phyloP scores from a whole-genome alignment of 192 early-diverging fungal species.

The Coemansia furcata region DNA sequence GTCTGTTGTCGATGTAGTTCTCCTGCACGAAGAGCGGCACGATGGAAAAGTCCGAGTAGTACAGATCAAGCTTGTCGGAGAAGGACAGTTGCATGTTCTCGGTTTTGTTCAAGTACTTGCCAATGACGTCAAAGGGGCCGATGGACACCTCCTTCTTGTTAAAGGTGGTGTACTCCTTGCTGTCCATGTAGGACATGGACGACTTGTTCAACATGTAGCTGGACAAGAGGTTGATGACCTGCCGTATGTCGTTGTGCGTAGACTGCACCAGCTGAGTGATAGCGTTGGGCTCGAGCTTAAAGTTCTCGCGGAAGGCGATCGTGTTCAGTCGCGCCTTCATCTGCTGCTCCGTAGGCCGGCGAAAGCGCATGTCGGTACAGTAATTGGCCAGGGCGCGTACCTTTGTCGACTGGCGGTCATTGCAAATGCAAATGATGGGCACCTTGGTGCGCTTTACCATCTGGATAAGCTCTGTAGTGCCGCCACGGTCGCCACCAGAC shows the following conservation, averaged over 20 bases:
- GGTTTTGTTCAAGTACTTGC: slow-evolving; percentile 57
- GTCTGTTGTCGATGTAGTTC: slow-evolving; percentile 78
- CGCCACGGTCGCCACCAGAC: slow-evolving; percentile 95
- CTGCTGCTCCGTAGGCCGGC: slow-evolving; percentile 67
- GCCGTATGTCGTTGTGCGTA: slow-evolving; percentile 91
- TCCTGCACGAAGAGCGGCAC: slow-evolving; percentile 95
- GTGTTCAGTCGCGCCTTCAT: slow-evolving; percentile 71
- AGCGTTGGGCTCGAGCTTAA: slow-evolving; percentile 73
- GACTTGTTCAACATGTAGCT: slow-evolving; percentile 74
- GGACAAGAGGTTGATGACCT: slow-evolving; percentile 92
- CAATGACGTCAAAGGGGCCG: slow-evolving; percentile 76
- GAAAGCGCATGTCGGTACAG: slow-evolving; percentile 82
- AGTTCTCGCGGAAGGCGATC: slow-evolving; percentile 76
- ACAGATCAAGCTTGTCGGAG: slow-evolving; percentile 79
- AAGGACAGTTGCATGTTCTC: slow-evolving; percentile 56
- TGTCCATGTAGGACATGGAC: slow-evolving; percentile 77
- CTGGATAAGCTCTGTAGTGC: slow-evolving; percentile 78
- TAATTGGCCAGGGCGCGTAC: slow-evolving; percentile 78
- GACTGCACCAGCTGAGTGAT: slow-evolving; percentile 75
- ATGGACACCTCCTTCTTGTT: slow-evolving; percentile 62
- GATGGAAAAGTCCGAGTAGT: slow-evolving; percentile 86
- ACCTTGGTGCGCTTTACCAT: slow-evolving; percentile 86
- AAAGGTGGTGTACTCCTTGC: slow-evolving; percentile 53
- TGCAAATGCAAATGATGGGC: slow-evolving; percentile 99
- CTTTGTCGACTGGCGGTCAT: slow-evolving; percentile 86